Conservation (phyloP, 768 basidiomycete species). For the Tricholomella constricta region DNA sequence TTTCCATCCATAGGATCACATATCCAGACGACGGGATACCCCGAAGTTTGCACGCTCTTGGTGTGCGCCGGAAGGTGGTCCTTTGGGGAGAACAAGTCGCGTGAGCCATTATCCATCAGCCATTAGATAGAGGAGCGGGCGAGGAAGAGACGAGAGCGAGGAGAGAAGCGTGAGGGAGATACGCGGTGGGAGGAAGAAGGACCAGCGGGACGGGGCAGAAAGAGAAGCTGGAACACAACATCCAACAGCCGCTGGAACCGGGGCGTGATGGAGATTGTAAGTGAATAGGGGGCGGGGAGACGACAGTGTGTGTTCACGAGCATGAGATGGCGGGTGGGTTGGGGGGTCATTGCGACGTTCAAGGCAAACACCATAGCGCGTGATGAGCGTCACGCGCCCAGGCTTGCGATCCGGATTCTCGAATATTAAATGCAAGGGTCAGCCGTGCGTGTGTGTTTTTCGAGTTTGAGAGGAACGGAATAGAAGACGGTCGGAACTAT, state of each 20-base stretch:
- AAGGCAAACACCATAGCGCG: constrained; percentile 95
- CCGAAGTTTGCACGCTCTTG: constrained; percentile 70
- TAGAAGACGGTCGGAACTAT: constrained; percentile 2
- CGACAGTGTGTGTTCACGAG: too few species aligned
- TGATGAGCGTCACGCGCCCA: constrained; percentile 88
- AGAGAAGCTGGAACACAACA: too few species aligned
- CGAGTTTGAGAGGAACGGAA: not conserved
- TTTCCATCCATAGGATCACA: constrained; percentile 99
- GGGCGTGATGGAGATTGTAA: too few species aligned
- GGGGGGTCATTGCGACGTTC: too few species aligned
- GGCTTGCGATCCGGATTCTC: constrained; percentile 83
- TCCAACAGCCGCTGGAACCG: constrained; percentile 9
- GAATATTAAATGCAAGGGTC: constrained; percentile 44
- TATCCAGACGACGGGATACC: constrained; percentile 90
- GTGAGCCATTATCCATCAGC: too few species aligned
- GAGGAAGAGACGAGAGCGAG: too few species aligned
- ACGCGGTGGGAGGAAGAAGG: too few species aligned
- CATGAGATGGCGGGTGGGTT: not conserved
- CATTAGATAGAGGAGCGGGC: too few species aligned
- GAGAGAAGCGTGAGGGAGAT: not conserved
- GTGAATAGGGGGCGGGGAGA: not conserved
- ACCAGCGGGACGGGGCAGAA: too few species aligned
- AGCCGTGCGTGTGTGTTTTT: too few species aligned
- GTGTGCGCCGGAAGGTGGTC: constrained; percentile 80
- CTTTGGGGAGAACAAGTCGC: too few species aligned